These are phyloP conservation scores for Lachancea sp. DNA, from an alignment of 805 yeast species.

Conservation along the genomic window DNA sequence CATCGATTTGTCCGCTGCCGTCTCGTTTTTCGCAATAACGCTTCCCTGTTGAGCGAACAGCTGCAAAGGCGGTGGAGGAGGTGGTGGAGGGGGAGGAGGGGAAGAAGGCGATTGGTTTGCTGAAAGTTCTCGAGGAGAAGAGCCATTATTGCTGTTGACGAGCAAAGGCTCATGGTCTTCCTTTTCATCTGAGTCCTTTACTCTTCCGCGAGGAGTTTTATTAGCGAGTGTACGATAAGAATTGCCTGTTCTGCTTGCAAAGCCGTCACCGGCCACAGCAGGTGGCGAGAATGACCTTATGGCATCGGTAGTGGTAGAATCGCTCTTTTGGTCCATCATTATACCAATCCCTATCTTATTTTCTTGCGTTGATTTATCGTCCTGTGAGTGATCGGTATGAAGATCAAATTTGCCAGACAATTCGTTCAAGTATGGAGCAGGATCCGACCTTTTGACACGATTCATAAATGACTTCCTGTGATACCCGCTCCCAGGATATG, in stretches of 20 bases:
- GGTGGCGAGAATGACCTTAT: not conserved
- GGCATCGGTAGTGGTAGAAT: not conserved
- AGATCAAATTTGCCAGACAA: slow-evolving; percentile 17
- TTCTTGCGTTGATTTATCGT: not conserved
- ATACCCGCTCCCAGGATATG: slow-evolving; percentile 12
- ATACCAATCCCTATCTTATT: slow-evolving; percentile 5
- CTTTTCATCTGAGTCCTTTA: no score
- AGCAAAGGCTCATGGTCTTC: no score
- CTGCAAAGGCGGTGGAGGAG: slow-evolving; percentile 13
- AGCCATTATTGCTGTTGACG: no score
- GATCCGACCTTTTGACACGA: slow-evolving; percentile 24
- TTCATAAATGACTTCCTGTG: slow-evolving; percentile 25
- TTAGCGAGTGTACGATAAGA: no score
- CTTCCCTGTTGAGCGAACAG: not conserved
- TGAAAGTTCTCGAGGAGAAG: not conserved
- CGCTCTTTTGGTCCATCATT: not conserved
- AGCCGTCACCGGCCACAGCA: no score
- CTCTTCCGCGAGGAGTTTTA: no score
- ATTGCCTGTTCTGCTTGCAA: no score
- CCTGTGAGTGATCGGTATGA: no score
- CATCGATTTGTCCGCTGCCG: no score
- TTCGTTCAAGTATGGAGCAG: slow-evolving; percentile 25
- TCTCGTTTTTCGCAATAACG: not conserved
- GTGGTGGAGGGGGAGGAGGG: slow-evolving; percentile 10
- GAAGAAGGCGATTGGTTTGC: not conserved